Percentiles rank a stretch among this genome's conserved stretches.
phyloP scores from a whole-genome alignment of 441 rosid genomes.

The Daphne laureola region DNA sequence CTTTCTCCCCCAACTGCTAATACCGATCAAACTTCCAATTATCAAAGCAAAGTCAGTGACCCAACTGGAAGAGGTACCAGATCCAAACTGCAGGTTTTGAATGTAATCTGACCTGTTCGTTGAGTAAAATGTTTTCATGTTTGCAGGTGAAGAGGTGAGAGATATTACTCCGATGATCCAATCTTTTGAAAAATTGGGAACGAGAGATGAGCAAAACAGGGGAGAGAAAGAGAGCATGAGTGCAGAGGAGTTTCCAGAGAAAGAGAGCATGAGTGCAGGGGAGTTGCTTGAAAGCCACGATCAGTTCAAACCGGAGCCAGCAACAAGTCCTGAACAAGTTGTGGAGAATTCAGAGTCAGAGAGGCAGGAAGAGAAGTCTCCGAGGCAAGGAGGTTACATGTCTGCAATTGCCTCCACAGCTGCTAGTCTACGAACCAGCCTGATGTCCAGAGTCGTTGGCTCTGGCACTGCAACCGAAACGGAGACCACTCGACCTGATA shows the following conservation, averaged over 20 bases:
- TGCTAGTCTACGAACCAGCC: too few species aligned
- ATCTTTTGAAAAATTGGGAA: slow-evolving; percentile 37
- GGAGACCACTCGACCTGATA: too few species aligned
- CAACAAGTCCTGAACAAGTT: slow-evolving; percentile 7
- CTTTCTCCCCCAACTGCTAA: slow-evolving; percentile 30
- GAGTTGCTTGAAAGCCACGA: slow-evolving; percentile 38
- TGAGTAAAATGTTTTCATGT: background rate
- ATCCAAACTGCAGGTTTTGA: background rate
- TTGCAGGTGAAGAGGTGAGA: slow-evolving; percentile 33
- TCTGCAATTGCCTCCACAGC: background rate
- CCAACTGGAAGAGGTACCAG: slow-evolving; percentile 34
- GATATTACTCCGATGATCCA: slow-evolving; percentile 26
- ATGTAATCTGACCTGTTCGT: background rate
- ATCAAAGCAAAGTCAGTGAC: slow-evolving; percentile 46
- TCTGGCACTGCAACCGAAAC: too few species aligned
- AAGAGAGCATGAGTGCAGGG: slow-evolving; percentile 7
- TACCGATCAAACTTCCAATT: slow-evolving; percentile 31
- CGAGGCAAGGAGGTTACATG: slow-evolving; percentile 28
- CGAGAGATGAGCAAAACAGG: slow-evolving; percentile 18
- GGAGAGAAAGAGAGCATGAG: slow-evolving; percentile 12
- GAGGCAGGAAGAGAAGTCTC: slow-evolving; percentile 11
- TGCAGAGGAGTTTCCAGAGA: background rate
- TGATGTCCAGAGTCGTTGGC: too few species aligned
- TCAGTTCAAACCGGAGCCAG: slow-evolving; percentile 24
- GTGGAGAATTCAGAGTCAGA: slow-evolving; percentile 4